phyloP scores from a whole-genome alignment of 2,329 filamentous ascomycete genomes.

The Pleomassaria siparia region DNA sequence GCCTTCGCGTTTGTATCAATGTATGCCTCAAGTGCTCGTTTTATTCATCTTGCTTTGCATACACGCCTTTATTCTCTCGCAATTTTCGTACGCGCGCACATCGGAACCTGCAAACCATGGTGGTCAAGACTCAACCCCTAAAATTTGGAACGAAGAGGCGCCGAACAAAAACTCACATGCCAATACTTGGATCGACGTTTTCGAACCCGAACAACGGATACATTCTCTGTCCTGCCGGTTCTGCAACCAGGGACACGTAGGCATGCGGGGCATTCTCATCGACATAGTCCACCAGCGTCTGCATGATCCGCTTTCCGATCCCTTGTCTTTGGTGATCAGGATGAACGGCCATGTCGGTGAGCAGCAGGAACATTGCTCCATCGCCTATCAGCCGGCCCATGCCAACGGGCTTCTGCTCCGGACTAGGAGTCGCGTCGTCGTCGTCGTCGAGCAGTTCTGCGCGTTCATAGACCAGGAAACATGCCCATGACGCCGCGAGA shows the following conservation, averaged over 20 bases:
- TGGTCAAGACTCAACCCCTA: too few relatives aligned
- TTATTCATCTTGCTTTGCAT: too few relatives aligned
- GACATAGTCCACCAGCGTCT: slow-evolving; percentile 46
- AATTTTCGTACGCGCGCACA: neutral
- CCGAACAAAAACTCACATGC: slow-evolving; percentile 23
- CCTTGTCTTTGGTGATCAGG: slow-evolving; percentile 53
- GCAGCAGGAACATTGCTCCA: slow-evolving; percentile 54
- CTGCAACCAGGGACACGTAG: slow-evolving; percentile 52
- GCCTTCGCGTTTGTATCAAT: neutral
- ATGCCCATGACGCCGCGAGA: slow-evolving; percentile 28
- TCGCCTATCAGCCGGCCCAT: slow-evolving; percentile 58
- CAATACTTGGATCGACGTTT: slow-evolving; percentile 35
- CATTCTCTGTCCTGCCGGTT: slow-evolving; percentile 47
- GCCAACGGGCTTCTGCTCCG: slow-evolving; percentile 38
- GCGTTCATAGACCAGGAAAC: slow-evolving; percentile 28
- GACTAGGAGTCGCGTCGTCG: slow-evolving; percentile 19
- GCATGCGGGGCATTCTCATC: slow-evolving; percentile 44
- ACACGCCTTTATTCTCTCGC: slow-evolving; percentile 1
- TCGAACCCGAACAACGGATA: slow-evolving; percentile 53
- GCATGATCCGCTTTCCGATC: slow-evolving; percentile 50
- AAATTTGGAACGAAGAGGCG: neutral
- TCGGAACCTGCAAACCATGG: neutral
- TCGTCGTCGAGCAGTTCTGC: slow-evolving; percentile 23
- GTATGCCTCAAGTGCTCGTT: too few relatives aligned
- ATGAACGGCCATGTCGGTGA: slow-evolving; percentile 55